These are phyloP conservation scores for Polytolypa hystricis DNA, from an alignment of 2,329 filamentous ascomycete genomes.

Conservation along the genomic window DNA sequence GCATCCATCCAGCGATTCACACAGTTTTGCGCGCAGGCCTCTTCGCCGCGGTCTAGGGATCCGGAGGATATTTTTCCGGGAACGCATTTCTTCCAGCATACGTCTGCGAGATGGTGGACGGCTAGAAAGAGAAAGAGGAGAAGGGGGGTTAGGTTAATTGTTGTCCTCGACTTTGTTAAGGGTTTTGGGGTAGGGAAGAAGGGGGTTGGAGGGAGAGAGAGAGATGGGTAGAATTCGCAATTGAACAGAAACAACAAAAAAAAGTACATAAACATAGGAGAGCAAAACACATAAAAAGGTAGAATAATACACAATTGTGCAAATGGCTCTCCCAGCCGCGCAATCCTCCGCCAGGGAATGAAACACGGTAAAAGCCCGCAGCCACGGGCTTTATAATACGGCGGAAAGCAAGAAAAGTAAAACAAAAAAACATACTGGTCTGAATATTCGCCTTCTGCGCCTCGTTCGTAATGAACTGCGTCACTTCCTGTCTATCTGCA, in stretches of 20 bases:
- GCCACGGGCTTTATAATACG: background rate
- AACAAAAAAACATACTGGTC: slow-evolving; percentile 31
- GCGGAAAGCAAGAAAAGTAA: background rate
- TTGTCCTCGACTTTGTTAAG: background rate
- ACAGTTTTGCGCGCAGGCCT: slow-evolving; percentile 80
- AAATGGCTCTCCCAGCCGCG: too few relatives aligned
- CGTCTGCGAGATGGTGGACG: slow-evolving; percentile 58
- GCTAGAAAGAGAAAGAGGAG: slow-evolving; percentile 29
- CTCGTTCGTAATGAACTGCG: slow-evolving; percentile 75
- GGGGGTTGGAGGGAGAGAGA: slow-evolving; percentile 22
- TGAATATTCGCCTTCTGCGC: slow-evolving; percentile 60
- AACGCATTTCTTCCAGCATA: slow-evolving; percentile 94
- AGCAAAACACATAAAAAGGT: too few relatives aligned
- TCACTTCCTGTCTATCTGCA: slow-evolving; percentile 75
- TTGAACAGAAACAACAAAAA: slow-evolving; percentile 5
- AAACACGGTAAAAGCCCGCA: background rate
- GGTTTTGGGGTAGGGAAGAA: too few relatives aligned
- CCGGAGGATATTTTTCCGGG: slow-evolving; percentile 59
- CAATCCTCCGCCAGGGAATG: too few relatives aligned
- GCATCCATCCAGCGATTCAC: slow-evolving; percentile 89
- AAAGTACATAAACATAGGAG: too few relatives aligned
- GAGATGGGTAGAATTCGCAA: background rate
- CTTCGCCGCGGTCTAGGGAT: slow-evolving; percentile 65
- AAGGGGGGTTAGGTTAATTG: slow-evolving; percentile 3
- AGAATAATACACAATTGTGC: too few relatives aligned